A percentile compares a stretch with the other conserved stretches of the same genome.
phyloP scores from a whole-genome alignment of 768 basidiomycete genomes.

The Tricholoma hemisulphureum region DNA sequence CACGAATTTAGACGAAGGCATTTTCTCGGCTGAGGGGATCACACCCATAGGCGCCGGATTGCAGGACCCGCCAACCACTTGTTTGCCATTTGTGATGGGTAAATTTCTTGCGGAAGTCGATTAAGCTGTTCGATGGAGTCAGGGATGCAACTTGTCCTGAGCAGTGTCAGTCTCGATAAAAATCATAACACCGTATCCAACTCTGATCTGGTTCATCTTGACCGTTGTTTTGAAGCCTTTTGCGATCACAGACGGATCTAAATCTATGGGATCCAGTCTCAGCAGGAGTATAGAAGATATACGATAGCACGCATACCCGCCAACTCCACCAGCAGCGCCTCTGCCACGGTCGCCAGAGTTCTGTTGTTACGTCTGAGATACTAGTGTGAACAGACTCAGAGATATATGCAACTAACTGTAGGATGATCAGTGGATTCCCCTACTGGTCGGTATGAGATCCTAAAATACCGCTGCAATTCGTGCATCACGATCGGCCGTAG shows the following conservation, averaged over 20 bases:
- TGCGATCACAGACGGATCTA: conserved; percentile 47
- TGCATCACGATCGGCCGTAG: conserved; percentile 39
- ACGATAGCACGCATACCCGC: too few species aligned
- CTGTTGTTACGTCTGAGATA: too few species aligned
- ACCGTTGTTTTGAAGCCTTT: conserved; percentile 50
- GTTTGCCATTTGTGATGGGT: conserved; percentile 55
- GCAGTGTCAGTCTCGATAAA: neutral
- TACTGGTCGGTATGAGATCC: neutral
- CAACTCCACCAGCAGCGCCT: too few species aligned
- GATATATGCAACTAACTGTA: neutral
- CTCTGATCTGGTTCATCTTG: conserved; percentile 41
- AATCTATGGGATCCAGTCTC: conserved; percentile 32
- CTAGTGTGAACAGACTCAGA: too few species aligned
- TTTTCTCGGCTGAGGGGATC: conserved; percentile 47
- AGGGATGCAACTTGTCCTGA: conserved; percentile 52
- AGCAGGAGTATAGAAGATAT: too few species aligned
- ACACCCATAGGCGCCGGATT: conserved; percentile 59
- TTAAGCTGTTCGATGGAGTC: conserved; percentile 72
- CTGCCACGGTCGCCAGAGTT: too few species aligned
- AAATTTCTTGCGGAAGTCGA: conserved; percentile 58
- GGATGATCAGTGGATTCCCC: neutral
- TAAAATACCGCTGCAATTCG: conserved; percentile 43
- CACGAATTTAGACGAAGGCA: conserved; percentile 55
- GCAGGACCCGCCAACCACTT: conserved; percentile 41
- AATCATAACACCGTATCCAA: neutral